Percentiles rank a stretch among this genome's conserved stretches.
These are phyloP conservation scores for Apiospora rasikravindrae DNA, from an alignment of 2,329 filamentous ascomycete species.

Conservation along the genomic window DNA sequence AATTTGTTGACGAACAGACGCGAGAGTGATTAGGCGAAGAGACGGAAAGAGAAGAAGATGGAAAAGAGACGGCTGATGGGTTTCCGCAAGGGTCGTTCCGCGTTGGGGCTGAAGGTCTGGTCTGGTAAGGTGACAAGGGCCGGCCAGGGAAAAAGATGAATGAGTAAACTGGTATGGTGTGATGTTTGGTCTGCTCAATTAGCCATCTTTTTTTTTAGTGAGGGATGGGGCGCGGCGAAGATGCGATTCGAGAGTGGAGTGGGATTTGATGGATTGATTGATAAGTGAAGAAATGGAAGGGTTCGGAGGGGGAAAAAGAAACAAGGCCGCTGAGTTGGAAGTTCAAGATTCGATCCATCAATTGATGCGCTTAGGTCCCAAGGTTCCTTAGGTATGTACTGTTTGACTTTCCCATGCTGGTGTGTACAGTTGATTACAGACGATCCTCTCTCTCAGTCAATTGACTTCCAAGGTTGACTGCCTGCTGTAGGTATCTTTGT, in stretches of 20 bases:
- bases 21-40: not conserved
- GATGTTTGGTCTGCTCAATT: slow-evolving; percentile 3
- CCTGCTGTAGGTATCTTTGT: no score
- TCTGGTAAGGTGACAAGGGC: not conserved
- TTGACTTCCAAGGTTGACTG: no score
- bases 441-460: no score
- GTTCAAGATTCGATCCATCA: not conserved
- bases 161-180: not conserved
- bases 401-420: not conserved
- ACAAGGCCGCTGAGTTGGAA: not conserved
- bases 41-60: not conserved
- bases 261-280: not conserved
- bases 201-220: not conserved
- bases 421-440: no score
- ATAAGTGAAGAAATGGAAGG: not conserved
- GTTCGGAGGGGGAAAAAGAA: not conserved
- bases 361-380: not conserved
- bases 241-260: slow-evolving; percentile 3
- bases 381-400: no score
- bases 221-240: not conserved
- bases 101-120: not conserved
- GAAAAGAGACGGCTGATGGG: not conserved
- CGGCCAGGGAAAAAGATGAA: not conserved
- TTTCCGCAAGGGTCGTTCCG: slow-evolving; percentile 1
- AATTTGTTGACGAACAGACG: not conserved